These are phyloP conservation scores for Fraxinus xanthoxyloides DNA, from an alignment of 305 asterid species.

Conservation along the genomic window DNA sequence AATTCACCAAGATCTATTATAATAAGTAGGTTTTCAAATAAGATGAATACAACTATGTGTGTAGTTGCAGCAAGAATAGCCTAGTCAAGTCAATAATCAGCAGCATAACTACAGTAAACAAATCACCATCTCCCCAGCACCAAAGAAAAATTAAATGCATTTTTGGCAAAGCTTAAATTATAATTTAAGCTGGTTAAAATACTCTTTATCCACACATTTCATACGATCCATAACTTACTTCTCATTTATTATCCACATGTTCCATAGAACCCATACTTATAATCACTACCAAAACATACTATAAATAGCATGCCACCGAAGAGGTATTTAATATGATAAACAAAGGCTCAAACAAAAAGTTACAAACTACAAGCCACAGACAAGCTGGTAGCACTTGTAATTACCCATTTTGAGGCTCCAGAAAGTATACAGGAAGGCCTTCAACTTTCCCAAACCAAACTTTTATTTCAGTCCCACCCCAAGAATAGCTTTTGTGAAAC, in stretches of 20 bases:
- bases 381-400: conserved; percentile 25
- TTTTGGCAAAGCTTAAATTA: background rate
- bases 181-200: background rate
- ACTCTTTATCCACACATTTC: background rate
- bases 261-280: background rate
- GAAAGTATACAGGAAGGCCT: conserved; percentile 85
- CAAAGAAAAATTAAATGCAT: background rate
- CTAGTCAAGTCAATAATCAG: conserved; percentile 10
- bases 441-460: conserved; percentile 96
- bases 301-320: background rate
- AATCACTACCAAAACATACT: background rate
- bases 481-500: conserved; percentile 70
- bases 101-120: background rate
- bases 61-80: conserved; percentile 14
- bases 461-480: conserved; percentile 95
- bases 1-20: background rate
- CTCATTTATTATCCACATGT: background rate
- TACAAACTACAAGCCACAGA: conserved; percentile 5
- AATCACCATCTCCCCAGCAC: background rate
- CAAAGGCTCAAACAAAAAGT: conserved; percentile 1
- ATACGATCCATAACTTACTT: background rate
- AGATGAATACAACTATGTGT: background rate
- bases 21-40: background rate
- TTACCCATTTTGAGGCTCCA: conserved; percentile 99
- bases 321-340: background rate